Conservation (phyloP, 495 filamentous ascomycete genomes). For the Lindgomyces ingoldianus region DNA sequence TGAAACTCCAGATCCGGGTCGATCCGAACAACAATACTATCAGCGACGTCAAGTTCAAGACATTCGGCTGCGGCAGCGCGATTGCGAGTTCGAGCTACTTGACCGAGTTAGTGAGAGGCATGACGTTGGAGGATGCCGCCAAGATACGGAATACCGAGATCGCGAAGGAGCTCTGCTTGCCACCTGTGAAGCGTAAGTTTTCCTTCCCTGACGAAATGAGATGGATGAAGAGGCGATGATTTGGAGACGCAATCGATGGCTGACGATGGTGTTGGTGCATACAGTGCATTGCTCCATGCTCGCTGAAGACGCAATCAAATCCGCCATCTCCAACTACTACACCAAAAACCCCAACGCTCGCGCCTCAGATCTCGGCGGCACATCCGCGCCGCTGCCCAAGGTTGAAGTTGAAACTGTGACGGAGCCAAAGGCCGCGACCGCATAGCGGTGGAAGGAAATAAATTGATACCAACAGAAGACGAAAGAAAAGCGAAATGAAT, state of each 20-base stretch:
- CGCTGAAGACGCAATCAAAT: conserved; percentile 98
- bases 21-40: conserved; percentile 87
- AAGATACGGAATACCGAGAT: conserved; percentile 96
- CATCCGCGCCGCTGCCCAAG: conserved; percentile 55
- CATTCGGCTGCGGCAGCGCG: conserved; percentile 94
- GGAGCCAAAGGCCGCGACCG: conserved; percentile 20
- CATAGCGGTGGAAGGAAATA: conserved; percentile 22
- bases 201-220: not conserved
- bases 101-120: conserved; percentile 88
- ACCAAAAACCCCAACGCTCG: conserved; percentile 85
- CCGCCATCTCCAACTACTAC: conserved; percentile 97
- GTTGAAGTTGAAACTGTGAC: conserved; percentile 48
- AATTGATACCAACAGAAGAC: conserved; percentile 30
- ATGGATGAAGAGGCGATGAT: not conserved
- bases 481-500: conserved; percentile 2
- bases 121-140: conserved; percentile 92
- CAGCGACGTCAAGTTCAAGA: conserved; percentile 95
- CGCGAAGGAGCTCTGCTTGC: conserved; percentile 91
- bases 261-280: not conserved
- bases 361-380: conserved; percentile 72
- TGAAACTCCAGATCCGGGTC: conserved; percentile 98
- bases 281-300: conserved; percentile 98
- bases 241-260: not conserved
- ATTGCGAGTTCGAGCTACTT: conserved; percentile 90
- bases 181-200: conserved; percentile 85